These are phyloP conservation scores for Chalciporus piperatoides DNA, from an alignment of 1,284 basidiomycete genomes.

Conservation along the genomic window DNA sequence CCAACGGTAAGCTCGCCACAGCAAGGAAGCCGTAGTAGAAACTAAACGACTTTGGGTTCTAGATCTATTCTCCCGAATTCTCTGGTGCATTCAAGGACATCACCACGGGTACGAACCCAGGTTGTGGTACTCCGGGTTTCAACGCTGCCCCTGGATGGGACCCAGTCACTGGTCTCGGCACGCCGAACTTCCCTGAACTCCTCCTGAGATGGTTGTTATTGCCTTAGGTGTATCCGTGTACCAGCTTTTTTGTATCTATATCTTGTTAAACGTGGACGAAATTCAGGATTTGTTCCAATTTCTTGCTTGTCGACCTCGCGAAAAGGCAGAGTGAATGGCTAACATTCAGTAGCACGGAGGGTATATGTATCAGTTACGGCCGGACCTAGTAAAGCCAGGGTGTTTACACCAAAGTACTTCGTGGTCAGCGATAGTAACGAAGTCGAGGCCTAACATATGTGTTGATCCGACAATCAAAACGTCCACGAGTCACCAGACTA, in stretches of 20 bases:
- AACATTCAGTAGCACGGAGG: too few species aligned
- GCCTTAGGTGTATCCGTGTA: slow-evolving; percentile 24
- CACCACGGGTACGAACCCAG: slow-evolving; percentile 41
- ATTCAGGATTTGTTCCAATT: too few species aligned
- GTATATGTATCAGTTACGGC: too few species aligned
- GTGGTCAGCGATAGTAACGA: too few species aligned
- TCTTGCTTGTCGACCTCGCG: too few species aligned
- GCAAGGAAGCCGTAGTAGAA: neutral
- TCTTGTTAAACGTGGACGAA: neutral
- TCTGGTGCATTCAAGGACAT: slow-evolving; percentile 40
- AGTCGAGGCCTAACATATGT: too few species aligned
- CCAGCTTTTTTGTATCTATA: neutral
- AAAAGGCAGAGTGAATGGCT: too few species aligned
- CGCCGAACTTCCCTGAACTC: slow-evolving; percentile 30
- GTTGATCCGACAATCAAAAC: too few species aligned
- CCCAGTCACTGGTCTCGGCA: slow-evolving; percentile 32
- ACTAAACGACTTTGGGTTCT: neutral
- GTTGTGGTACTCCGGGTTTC: slow-evolving; percentile 39
- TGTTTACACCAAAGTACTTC: too few species aligned
- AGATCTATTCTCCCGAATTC: slow-evolving; percentile 30
- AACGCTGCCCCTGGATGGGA: slow-evolving; percentile 38
- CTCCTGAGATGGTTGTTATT: slow-evolving; percentile 19
- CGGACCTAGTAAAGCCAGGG: too few species aligned
- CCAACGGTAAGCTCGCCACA: slow-evolving; percentile 25
- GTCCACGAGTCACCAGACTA: too few species aligned